Evolutionary conservation across 2,329 filamentous ascomycete genomes (phyloP), one percentile per base, ranked within the genome.

Genomic region (Trichoderma guizhouense): DNA sequence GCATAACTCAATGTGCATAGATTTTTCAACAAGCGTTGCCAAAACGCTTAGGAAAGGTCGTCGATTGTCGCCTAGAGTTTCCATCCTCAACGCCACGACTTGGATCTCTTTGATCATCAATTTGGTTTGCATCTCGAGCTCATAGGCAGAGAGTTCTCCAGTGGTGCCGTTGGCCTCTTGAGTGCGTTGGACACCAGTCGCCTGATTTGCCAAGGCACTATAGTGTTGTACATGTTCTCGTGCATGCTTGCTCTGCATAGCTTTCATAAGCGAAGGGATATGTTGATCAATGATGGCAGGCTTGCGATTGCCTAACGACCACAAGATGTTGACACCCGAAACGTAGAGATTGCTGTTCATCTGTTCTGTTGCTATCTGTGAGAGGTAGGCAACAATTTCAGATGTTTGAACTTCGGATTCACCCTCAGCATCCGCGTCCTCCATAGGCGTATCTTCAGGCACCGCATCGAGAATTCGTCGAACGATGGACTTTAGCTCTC

Each of bases 41-140:
- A 99, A 85, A 5, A 98, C 95, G 79, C 95, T 98, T 1, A 99
- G 88, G 84, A 98, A 99, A 0, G 96, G 95, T 60, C 97, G 88
- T 57, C 96, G 88, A 78, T 95, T 94, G 76, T 99, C 96, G 2
- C 94, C 94, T 14, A 99, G 87, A 47, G 92, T 92, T 77, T 96
- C 95, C 91, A 99, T 98, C 57, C 96, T 91, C 74, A 94, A 88
- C 2, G 96, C 93, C 26, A 97, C 93, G 72, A 98, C 91, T 77
- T 98, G 95, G 73, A 99, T 95, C 11, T 95, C 93, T 83, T 98
- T 98, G 78, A 98, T 91, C 82, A 98, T 97, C 55, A 99, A 84
- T 71, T 92, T 91, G 9, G 94, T 95, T 74, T 96, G 95, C n/a
- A 97, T 89, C 77, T 97, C 93, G 34, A 95, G 87, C 72, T 98